Evolutionary conservation across 139 green algal species (phyloP), one percentile per base, ranked within the genome.

Genomic region (Picocystis salinarum): DNA sequence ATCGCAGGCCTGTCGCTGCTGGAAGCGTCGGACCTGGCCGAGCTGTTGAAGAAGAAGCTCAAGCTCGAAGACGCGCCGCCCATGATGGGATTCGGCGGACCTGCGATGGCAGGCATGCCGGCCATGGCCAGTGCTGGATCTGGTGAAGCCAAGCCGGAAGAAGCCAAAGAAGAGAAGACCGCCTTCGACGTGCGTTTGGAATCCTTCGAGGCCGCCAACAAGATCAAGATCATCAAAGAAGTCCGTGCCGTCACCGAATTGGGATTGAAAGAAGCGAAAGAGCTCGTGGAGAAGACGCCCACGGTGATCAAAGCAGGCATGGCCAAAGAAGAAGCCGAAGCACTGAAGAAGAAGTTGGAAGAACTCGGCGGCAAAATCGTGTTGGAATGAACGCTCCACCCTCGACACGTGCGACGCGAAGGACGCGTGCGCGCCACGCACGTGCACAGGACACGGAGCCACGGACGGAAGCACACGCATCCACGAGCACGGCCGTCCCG

Each of bases 221-320:
- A 97, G 61, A 92, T 98, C 53, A 96, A 95, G 68, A 69, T 98
- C 22, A 98, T 98, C 69, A 98, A 98, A 74, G 88, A 98, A 55
- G 67, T 98, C 23, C 66, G 88, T 5, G 71, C 60, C 0, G 62
- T 92, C 34, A 93, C 87, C 1, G 78, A 65, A 34, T 61, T 98
- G 23, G 88, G 88, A 12, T 55, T 98, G 12, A 98, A 98, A 64
- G 88, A 98, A 52, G 83, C 88, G 1, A 98, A 98, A 64, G 87
- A 97, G 33, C 62, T 97, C 61, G 85, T 98, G 11, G 88, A 98
- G 68, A 82, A 82, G 28, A 60, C 83, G 7, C 88, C 88, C 3
- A 53, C 63, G 2, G 62, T 92, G 0, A 51, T 98, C 13, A 95
- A 94, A 68, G 55, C 65, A 12, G 73, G 66, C 6, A 28, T 95